Conservation (phyloP, 1,284 basidiomycete species). For the Takashimella koratensis region DNA sequence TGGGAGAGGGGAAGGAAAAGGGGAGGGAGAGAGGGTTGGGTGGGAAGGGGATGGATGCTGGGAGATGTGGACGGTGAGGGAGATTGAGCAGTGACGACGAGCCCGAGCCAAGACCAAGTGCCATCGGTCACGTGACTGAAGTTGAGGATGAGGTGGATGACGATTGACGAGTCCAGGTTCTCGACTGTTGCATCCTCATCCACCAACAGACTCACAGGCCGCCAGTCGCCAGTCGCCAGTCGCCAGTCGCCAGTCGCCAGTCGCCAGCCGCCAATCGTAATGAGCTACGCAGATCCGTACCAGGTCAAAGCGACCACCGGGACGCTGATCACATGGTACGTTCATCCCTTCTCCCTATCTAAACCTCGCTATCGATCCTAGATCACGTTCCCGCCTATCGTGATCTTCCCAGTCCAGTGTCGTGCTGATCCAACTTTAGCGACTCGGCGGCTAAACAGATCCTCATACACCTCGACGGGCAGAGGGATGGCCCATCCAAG, state of each 20-base stretch:
- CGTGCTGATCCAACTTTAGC: slow-evolving; percentile 14
- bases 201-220: no score
- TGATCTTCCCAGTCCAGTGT: no score
- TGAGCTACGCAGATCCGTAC: slow-evolving; percentile 13
- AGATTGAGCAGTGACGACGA: no score
- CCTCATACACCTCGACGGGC: slow-evolving; percentile 36
- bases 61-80: no score
- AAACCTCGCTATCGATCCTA: no score
- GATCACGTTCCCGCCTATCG: no score
- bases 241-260: no score
- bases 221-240: no score
- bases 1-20: background rate
- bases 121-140: background rate
- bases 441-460: slow-evolving; percentile 48
- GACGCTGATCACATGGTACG: slow-evolving; percentile 18
- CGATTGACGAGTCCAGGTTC: background rate
- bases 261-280: no score
- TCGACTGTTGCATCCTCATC: background rate
- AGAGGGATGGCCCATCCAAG: slow-evolving; percentile 31
- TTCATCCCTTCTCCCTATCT: background rate
- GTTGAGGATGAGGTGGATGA: background rate
- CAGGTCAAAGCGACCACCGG: slow-evolving; percentile 15
- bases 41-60: no score
- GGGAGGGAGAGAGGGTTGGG: no score
- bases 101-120: no score